Base-by-base conservation (phyloP, 2,329 filamentous ascomycete genomes). In the Paramyrothecium roridum region DNA sequence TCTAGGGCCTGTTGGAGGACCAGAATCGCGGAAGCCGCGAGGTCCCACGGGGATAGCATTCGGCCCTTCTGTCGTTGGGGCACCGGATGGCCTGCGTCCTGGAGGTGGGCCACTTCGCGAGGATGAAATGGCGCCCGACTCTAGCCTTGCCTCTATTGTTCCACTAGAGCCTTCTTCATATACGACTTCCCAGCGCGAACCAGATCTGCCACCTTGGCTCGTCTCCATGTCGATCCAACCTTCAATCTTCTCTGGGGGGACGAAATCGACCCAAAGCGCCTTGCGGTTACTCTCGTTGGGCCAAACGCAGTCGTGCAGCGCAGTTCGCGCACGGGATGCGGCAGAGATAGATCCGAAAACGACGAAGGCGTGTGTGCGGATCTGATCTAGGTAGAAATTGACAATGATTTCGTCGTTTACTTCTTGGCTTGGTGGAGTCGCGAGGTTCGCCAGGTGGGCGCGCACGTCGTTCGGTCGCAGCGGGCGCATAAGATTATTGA, bases 401-500 rank as follows among this genome's bases (percentile, higher is more conserved):
- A 81, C 73, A 43, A 96, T 77, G 22, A 67, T 52, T 13, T 84
- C 73, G 37, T 82, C 77, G 7, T 81, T 69, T 51, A 86, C 77
- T 2, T 78, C 71, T 3, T 79, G 70, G 20, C 75, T 70, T 1
- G 82, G 76, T 1, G 86, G 78, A 3, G 85, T 79, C 2, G 91
- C 90, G 45, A 97, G 81, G 8, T 81, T 75, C 47, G 83, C 69
- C 4, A 98, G 79, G 66, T 97, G 86, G 1, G 82, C 79, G 63
- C 83, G 84, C 1, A 98, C 81, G 19, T 79, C 77, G 23, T 78
- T 75, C 1, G 85, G 82, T 56, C 91, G 88, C 21, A 98, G 78
- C 11, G 95, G 93, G 49, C 93, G 87, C 85, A 96, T 93, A 54
- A 98, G 84, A 65, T 96, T 88, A 70, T 88, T 87, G 63, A 98